Conservation (phyloP, 805 yeast genomes). For the Saturnispora quitensis region DNA sequence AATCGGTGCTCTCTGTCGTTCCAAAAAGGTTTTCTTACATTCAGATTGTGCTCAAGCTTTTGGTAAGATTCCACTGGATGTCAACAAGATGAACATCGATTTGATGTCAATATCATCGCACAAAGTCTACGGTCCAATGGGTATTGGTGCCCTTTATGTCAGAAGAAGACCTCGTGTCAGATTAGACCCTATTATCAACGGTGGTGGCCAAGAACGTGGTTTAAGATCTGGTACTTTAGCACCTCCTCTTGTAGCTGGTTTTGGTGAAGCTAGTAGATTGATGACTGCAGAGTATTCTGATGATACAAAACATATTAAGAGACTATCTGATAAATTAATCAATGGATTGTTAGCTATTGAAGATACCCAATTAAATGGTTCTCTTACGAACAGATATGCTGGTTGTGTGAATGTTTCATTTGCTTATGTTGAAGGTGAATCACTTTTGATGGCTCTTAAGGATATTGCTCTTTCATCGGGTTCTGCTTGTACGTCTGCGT, state of each 20-base stretch:
- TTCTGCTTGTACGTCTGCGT: constrained; percentile 97
- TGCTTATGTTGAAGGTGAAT: constrained; percentile 97
- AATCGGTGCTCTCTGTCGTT: constrained; percentile 80
- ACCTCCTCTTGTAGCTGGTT: constrained; percentile 92
- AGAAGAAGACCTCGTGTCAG: constrained; percentile 98
- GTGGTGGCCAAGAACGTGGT: constrained; percentile 99
- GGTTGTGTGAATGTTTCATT: constrained; percentile 97
- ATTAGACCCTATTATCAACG: constrained; percentile 86
- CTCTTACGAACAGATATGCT: constrained; percentile 60
- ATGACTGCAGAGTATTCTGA: constrained; percentile 63
- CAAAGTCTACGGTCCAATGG: constrained; percentile 97
- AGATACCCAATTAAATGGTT: constrained; percentile 87
- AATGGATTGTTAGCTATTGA: constrained; percentile 71
- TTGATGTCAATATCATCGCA: constrained; percentile 90
- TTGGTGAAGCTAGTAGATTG: constrained; percentile 94
- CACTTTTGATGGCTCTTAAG: constrained; percentile 92
- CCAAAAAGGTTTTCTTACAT: constrained; percentile 89
- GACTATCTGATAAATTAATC: constrained; percentile 64
- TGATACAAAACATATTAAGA: constrained; percentile 62
- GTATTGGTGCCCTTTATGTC: constrained; percentile 90
- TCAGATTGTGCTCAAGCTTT: constrained; percentile 97
- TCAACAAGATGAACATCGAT: constrained; percentile 88
- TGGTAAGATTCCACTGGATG: constrained; percentile 90
- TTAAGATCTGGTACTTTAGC: constrained; percentile 94
- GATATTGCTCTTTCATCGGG: constrained; percentile 96